Percentiles rank a stretch among this genome's conserved stretches.
These are phyloP conservation scores for Aspergillus sp. DNA, from an alignment of 2,329 filamentous ascomycete species.

Conservation along the genomic window DNA sequence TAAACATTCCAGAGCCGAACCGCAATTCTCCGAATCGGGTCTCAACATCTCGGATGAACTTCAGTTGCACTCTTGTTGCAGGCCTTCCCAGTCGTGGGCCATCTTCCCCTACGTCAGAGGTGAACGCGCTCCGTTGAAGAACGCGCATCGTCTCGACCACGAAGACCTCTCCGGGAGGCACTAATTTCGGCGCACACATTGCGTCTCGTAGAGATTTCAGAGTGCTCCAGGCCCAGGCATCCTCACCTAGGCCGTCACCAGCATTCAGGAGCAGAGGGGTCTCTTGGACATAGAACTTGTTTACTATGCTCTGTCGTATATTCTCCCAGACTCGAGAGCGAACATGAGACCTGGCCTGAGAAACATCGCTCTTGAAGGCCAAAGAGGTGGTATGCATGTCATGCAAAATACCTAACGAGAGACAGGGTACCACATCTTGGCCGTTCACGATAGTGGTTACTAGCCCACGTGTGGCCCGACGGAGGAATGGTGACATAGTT, in stretches of 20 bases:
- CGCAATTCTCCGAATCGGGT: conserved; percentile 69
- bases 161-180: conserved; percentile 79
- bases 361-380: conserved; percentile 73
- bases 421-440: conserved; percentile 72
- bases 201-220: conserved; percentile 68
- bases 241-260: conserved; percentile 61
- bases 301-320: conserved; percentile 64
- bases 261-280: conserved; percentile 50
- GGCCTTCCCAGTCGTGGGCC: conserved; percentile 62
- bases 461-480: conserved; percentile 71
- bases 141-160: conserved; percentile 70
- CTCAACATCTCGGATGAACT: conserved; percentile 73
- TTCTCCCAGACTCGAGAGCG: conserved; percentile 68
- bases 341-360: conserved; percentile 69
- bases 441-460: conserved; percentile 77
- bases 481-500: conserved; percentile 71
- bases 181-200: conserved; percentile 71
- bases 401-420: conserved; percentile 74
- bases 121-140: conserved; percentile 69
- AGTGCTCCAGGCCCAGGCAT: conserved; percentile 70
- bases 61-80: conserved; percentile 70
- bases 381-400: conserved; percentile 74
- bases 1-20: conserved; percentile 74
- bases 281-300: conserved; percentile 63
- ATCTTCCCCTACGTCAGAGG: conserved; percentile 44